phyloP scores from a whole-genome alignment of 2,329 filamentous ascomycete species.

The Coleophoma crateriformis region DNA sequence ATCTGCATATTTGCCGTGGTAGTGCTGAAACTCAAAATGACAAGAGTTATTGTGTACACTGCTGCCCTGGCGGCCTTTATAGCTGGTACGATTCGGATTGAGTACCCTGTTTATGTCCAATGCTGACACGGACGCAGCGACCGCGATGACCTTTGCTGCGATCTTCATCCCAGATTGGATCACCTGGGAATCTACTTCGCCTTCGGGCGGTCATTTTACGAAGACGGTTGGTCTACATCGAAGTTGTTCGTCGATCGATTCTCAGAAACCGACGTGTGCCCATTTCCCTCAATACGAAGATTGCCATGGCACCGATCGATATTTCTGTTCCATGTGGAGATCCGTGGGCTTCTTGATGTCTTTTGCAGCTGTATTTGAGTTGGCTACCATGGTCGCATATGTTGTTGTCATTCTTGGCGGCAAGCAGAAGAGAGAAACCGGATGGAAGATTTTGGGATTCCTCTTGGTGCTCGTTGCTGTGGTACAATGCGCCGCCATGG shows the following conservation, averaged over 20 bases:
- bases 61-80: conserved; percentile 34
- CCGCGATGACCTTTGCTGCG: conserved; percentile 63
- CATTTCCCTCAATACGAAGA: conserved; percentile 63
- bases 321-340: conserved; percentile 91
- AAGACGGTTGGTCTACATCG: conserved; percentile 75
- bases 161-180: conserved; percentile 70
- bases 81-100: conserved; percentile 29
- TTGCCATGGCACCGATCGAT: conserved; percentile 49
- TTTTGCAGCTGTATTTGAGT: conserved; percentile 75
- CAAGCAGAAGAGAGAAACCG: conserved; percentile 71
- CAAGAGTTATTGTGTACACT: conserved; percentile 35
- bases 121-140: conserved; percentile 56
- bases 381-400: conserved; percentile 76
- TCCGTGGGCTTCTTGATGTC: conserved; percentile 83
- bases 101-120: not conserved
- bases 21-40: conserved; percentile 27
- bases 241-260: conserved; percentile 63
- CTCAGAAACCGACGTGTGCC: conserved; percentile 39
- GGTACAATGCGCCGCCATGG: conserved; percentile 73
- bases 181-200: conserved; percentile 49
- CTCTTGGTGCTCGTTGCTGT: conserved; percentile 60
- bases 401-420: conserved; percentile 72
- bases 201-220: conserved; percentile 44
- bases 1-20: too few relatives aligned
- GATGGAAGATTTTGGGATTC: conserved; percentile 71